phyloP scores from a whole-genome alignment of 1,284 basidiomycete species.

The Ceratobasidium sp. region DNA sequence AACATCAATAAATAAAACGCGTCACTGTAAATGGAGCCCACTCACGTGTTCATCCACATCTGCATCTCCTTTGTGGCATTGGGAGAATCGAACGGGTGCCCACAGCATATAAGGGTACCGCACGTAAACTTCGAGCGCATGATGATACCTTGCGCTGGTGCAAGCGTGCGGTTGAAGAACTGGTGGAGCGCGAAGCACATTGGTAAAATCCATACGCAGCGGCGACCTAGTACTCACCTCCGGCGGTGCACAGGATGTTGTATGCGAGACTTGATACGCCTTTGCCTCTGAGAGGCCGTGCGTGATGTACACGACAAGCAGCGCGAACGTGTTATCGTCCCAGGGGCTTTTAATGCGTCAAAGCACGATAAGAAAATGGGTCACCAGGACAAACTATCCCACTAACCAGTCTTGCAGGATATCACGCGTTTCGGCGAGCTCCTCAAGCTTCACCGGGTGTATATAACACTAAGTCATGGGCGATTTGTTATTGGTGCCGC shows the following conservation, averaged over 20 bases:
- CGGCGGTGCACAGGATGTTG: not conserved
- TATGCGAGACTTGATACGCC: not conserved
- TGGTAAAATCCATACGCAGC: not conserved
- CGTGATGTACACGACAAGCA: slow-evolving; percentile 6
- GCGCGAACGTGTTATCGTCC: not conserved
- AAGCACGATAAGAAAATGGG: not conserved
- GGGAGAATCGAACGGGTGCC: not conserved
- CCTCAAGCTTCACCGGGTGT: slow-evolving; percentile 14
- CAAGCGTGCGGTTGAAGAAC: not conserved
- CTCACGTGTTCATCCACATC: slow-evolving; percentile 1
- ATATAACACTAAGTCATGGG: not conserved
- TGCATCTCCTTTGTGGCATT: not conserved
- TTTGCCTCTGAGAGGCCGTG: not conserved
- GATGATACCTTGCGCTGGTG: not conserved
- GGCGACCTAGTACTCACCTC: not conserved
- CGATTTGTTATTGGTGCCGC: not conserved
- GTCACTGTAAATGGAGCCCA: not conserved
- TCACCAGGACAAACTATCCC: not conserved
- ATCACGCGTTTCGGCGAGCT: not conserved
- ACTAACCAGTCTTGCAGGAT: slow-evolving; percentile 4
- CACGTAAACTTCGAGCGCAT: not conserved
- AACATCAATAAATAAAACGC: too few species aligned
- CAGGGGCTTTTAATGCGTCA: too few species aligned
- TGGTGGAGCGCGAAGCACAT: too few species aligned
- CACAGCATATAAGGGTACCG: slow-evolving; percentile 5